Conservation (phyloP, 1,139 yeast genomes). For the Suhomyces coccinellae region DNA sequence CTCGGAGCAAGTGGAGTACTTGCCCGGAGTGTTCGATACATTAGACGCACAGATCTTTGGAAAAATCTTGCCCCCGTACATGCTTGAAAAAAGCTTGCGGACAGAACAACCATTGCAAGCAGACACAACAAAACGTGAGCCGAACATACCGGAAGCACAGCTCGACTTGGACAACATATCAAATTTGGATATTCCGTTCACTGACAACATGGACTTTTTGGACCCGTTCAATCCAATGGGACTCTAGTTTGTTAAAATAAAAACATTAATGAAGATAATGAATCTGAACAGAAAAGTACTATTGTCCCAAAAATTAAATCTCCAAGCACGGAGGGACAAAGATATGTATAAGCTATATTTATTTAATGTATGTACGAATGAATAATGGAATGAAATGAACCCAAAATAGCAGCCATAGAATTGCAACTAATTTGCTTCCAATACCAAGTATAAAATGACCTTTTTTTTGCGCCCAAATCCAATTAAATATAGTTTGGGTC, state of each 20-base stretch:
- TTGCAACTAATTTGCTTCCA: no score
- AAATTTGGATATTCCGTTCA: slow-evolving; percentile 23
- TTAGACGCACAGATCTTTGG: slow-evolving; percentile 85
- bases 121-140: neutral
- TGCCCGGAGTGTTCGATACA: slow-evolving; percentile 82
- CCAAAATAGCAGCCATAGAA: no score
- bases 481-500: neutral
- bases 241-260: neutral
- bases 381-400: no score
- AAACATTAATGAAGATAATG: no score
- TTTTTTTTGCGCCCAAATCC: neutral
- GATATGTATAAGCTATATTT: neutral
- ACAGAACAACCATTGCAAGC: neutral
- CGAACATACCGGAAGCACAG: neutral
- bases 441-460: no score
- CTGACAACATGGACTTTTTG: slow-evolving; percentile 18
- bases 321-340: neutral
- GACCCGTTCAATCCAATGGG: slow-evolving; percentile 14
- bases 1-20: slow-evolving; percentile 35
- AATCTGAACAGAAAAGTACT: no score
- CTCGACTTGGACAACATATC: slow-evolving; percentile 16
- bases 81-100: slow-evolving; percentile 48
- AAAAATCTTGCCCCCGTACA: slow-evolving; percentile 77
- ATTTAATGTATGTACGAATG: no score
- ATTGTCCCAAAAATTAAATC: no score